Percentiles rank a stretch among this genome's conserved stretches.
phyloP scores from a whole-genome alignment of 1,284 basidiomycete genomes.

The Ganoderma sinense region DNA sequence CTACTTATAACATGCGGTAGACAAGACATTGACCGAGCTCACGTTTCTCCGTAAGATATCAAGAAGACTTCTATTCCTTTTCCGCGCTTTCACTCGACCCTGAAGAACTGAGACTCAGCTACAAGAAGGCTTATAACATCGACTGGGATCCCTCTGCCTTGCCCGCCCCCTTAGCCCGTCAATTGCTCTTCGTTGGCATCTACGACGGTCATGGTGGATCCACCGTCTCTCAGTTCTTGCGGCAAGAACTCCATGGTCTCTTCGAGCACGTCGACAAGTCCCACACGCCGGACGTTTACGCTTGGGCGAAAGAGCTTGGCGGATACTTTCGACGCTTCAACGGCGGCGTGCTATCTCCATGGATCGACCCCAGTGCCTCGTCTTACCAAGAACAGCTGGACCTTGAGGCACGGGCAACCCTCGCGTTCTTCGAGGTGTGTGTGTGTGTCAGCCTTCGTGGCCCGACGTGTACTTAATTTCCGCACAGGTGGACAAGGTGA shows the following conservation, averaged over 20 bases:
- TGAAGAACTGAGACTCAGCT: slow-evolving; percentile 70
- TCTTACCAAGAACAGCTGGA: slow-evolving; percentile 64
- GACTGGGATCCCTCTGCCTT: slow-evolving; percentile 77
- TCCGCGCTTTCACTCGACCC: slow-evolving; percentile 78
- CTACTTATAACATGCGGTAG: not conserved
- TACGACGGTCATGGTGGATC: slow-evolving; percentile 74
- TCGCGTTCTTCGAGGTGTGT: slow-evolving; percentile 86
- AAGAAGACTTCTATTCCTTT: slow-evolving; percentile 87
- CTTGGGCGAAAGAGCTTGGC: slow-evolving; percentile 79
- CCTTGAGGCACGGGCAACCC: slow-evolving; percentile 83
- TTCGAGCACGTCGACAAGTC: slow-evolving; percentile 79
- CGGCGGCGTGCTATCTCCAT: slow-evolving; percentile 80
- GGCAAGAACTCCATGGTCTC: slow-evolving; percentile 80
- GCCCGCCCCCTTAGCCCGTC: slow-evolving; percentile 68
- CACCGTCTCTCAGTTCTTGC: slow-evolving; percentile 57
- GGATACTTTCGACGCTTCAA: slow-evolving; percentile 91
- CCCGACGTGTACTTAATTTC: not conserved
- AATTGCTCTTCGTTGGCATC: slow-evolving; percentile 86
- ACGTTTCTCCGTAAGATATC: slow-evolving; percentile 53
- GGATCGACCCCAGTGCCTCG: slow-evolving; percentile 54
- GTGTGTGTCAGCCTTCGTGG: not conserved
- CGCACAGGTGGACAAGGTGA: slow-evolving; percentile 65
- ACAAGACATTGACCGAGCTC: slow-evolving; percentile 5
- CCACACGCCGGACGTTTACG: slow-evolving; percentile 77
- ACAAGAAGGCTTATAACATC: slow-evolving; percentile 66